These are phyloP conservation scores for Apiospora phragmitis DNA, from an alignment of 2,329 filamentous ascomycete species.

Conservation along the genomic window DNA sequence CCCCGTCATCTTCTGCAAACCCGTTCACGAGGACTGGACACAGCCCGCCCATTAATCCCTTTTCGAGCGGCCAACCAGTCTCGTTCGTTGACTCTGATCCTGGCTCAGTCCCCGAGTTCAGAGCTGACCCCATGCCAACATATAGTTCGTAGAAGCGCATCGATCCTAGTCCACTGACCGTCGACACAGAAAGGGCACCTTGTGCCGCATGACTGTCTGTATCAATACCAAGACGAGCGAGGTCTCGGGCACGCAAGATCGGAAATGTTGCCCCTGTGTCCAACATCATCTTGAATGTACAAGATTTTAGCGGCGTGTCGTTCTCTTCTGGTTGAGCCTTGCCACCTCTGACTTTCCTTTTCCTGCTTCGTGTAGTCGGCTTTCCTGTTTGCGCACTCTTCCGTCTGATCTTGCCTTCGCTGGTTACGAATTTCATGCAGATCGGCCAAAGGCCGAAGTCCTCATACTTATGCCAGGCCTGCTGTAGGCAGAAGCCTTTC, in stretches of 20 bases:
- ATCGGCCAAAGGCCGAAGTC: conserved; percentile 25
- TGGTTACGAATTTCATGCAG: conserved; percentile 18
- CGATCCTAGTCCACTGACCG: background rate
- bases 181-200: conserved; percentile 18
- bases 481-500: conserved; percentile 31
- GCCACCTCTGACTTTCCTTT: background rate
- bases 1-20: background rate
- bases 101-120: background rate
- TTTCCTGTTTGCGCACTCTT: background rate
- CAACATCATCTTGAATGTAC: conserved; percentile 35
- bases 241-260: conserved; percentile 35
- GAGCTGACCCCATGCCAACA: conserved; percentile 19
- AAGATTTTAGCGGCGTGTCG: conserved; percentile 26
- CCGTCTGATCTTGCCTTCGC: conserved; percentile 16
- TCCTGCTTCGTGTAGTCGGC: background rate
- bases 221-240: conserved; percentile 35
- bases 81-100: background rate
- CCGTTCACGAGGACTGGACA: conserved; percentile 25
- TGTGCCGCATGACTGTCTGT: conserved; percentile 37
- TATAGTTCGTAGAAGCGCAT: conserved; percentile 20
- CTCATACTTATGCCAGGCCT: conserved; percentile 17
- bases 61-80: conserved; percentile 24
- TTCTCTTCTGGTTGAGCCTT: conserved; percentile 15
- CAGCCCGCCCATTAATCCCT: conserved; percentile 25
- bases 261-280: conserved; percentile 46